Evolutionary conservation across 805 yeast genomes (phyloP).

Genomic region (Yamadazyma philogaea): DNA sequence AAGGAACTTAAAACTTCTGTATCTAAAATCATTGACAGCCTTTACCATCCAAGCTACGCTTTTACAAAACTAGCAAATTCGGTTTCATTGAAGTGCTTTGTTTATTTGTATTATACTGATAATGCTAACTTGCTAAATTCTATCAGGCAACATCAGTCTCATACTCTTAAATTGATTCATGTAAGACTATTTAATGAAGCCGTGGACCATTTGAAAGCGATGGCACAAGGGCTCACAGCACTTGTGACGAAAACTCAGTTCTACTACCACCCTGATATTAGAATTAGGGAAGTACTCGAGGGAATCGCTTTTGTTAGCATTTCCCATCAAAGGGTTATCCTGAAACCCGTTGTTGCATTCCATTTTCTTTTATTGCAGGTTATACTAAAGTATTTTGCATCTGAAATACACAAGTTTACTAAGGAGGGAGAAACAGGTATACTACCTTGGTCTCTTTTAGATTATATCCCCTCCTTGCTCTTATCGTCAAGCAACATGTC

Average conservation of each 20-base stretch:
- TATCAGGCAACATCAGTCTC: slow-evolving; percentile 27
- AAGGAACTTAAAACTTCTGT: slow-evolving; percentile 1
- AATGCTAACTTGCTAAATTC: slow-evolving; percentile 6
- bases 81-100: slow-evolving; percentile 8
- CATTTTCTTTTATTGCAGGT: slow-evolving; percentile 30
- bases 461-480: slow-evolving; percentile 17
- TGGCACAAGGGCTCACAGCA: not conserved
- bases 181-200: slow-evolving; percentile 10
- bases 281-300: not conserved
- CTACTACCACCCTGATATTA: not conserved
- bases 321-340: not conserved
- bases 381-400: slow-evolving; percentile 12
- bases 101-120: slow-evolving; percentile 9
- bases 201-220: slow-evolving; percentile 16
- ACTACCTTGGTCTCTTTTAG: slow-evolving; percentile 13
- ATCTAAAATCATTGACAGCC: slow-evolving; percentile 1
- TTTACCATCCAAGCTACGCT: not conserved
- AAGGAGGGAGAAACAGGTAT: not conserved
- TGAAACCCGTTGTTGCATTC: slow-evolving; percentile 21
- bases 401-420: not conserved
- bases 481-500: slow-evolving; percentile 18
- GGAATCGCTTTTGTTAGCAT: not conserved
- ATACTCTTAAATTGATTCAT: slow-evolving; percentile 19
- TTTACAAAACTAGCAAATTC: not conserved
- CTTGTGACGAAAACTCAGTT: not conserved